Evolutionary conservation across 768 basidiomycete genomes (phyloP), one percentile per base, ranked within the genome.

Genomic region (Mrakia frigida): DNA sequence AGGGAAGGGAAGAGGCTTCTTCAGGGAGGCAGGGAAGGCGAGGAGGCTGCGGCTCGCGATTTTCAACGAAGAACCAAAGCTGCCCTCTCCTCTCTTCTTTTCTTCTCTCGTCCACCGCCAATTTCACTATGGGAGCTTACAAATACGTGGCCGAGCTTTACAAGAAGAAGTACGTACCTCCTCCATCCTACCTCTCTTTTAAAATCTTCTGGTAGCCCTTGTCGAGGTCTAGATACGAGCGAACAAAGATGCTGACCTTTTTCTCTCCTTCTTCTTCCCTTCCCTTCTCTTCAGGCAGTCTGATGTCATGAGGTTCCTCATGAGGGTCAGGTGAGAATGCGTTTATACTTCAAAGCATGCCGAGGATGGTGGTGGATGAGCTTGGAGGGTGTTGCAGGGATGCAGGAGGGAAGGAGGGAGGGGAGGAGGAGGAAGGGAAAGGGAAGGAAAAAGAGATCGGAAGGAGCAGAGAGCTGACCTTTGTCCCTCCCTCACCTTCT

Each of bases 111-210:
- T 65, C 73, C 61, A 74, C 61, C 69, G 33, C 25, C 69, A 50
- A 31, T 56, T 23, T 21, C 65, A 74, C 59, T 41, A 75, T 75
- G 76, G 76, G 76, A 63, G 76, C 76, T 63, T 77, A 77, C 76
- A 77, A 71, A 86, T 98, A 98, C 84, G 90, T 98, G 83, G 90
- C 92, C 81, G 96, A 98, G 87, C 86, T 98, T 79, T 94, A 95
- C 90, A 96, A 95, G 87, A 97, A 97, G 79, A 83, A 83, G 80
- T 93, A 95, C 82, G 96, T 99, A 80, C 46, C 16, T 50, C 46
- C 0, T 21, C 46, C 21, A 14, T 18, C 96, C 65, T 65, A 25
- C 50, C 39, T 73, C 2, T 31, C 16, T 28, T 33, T 61, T 25
- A 35, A 31, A 31, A 33, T 65, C 33, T 33, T 18, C 10, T 43